Base-by-base conservation (phyloP, 768 basidiomycete species). In the Auricularia sp. region DNA sequence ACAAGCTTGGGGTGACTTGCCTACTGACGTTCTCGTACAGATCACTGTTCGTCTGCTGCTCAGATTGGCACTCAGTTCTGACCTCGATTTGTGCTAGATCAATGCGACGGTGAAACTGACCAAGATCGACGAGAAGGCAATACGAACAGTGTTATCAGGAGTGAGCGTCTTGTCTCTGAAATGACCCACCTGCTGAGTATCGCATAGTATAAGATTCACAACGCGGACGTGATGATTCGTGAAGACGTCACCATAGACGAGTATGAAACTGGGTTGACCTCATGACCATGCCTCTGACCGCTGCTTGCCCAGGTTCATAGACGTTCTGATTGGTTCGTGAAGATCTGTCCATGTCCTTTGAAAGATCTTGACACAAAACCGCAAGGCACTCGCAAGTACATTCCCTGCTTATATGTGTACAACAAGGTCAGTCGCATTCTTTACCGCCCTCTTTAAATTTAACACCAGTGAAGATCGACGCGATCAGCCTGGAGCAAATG, bases 171-270 rank as follows among this genome's bases (percentile, higher is more conserved):
- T 62, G 11, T 47, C 58, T 56, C 62, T 21, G 47, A 33, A 21
- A 51, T 47, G 7, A 33, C 37, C 11, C 35, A 62, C 42, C 45
- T 42, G 29, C 39, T 58, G 37, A 63, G 47, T 24, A 45, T 33
- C 51, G 21, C 29, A 29, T 10, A 1, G 21, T 7, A 93, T 74
- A 94, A 92, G 75, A 76, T 94, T 35, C 92, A 93, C 72, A 92
- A 96, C 71, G 96, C 94, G 72, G 96, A 99, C 75, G 89, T 98
- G 8, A 96, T 98, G 94, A 93, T 99, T 70, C 83, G 97, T 72
- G 95, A 99, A 80, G 96, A 99, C 76, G 94, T 97, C 70, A 69
- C 81, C 75, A 36, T 47, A 29, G 62, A 59, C 34, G 56, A 59
- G 56, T 59, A 51, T 21, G 47, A 6, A 42, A 66, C 44, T 35